Base-by-base conservation (phyloP, 495 filamentous ascomycete species). In the Annulohypoxylon bovei region DNA sequence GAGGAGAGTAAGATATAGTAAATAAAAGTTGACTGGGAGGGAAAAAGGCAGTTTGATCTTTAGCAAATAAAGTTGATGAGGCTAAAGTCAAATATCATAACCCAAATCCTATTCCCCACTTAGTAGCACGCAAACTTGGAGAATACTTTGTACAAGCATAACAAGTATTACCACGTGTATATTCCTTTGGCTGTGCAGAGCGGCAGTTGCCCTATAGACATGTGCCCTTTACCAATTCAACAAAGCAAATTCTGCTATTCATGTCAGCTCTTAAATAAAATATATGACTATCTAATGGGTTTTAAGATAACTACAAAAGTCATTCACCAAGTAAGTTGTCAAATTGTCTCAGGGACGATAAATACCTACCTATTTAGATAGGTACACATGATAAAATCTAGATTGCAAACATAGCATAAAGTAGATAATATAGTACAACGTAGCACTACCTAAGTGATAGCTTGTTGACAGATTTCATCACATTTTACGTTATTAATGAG, bases 31-130 rank as follows among this genome's bases (percentile, higher is more conserved):
- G 8, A 22, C 20, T 32, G 22, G 30, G 16, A 54, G 22, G 18
- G n/a, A 33, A 35, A 18, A 35, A 35, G 2, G 6, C 27, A 35
- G 5, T 20, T 35, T 18, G 28, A 54, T 35, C n/a, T 35, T 65
- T 71, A 66, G 52, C 62, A 71, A 53, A 71, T 67, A 62, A 65
- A 62, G 60, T 63, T 68, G 67, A 77, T 72, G 70, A 77, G 73
- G 75, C 75, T 77, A 77, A 77, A 75, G 57, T 75, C 72, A 33
- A 71, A 44, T 63, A 52, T 68, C 42, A 60, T 66, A 63, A 47
- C 22, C 20, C 33, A 63, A 64, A 62, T 18, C 35, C 18, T 44
- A 37, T 62, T 70, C 66, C 59, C 62, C 66, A 68, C 59, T 56
- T 35, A 18, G 37, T 47, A 49, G 47, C 67, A 61, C 55, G 67